phyloP scores from a whole-genome alignment of 2,329 filamentous ascomycete species.

The Pestalotiopsis sp. region DNA sequence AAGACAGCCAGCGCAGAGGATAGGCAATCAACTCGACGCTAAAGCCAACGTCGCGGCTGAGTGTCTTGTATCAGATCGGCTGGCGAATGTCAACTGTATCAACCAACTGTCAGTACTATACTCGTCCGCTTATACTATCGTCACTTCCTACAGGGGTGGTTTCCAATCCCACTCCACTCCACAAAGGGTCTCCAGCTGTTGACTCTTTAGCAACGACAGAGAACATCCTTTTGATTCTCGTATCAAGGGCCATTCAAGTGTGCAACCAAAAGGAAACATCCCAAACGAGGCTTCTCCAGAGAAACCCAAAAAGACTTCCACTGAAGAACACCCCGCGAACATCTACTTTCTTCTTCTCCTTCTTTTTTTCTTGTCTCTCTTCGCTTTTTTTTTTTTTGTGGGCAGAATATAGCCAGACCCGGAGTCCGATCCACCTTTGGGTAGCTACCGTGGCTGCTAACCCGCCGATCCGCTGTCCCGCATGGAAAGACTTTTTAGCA shows the following conservation, averaged over 20 bases:
- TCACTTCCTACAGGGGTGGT: not conserved
- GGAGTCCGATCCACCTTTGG: slow-evolving; percentile 11
- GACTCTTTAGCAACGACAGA: not conserved
- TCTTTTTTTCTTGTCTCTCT: no score
- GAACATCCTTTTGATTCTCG: not conserved
- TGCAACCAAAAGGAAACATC: not conserved
- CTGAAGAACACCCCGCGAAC: not conserved
- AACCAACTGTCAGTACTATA: slow-evolving; percentile 7
- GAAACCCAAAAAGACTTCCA: not conserved
- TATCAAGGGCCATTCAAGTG: not conserved
- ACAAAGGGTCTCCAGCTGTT: not conserved
- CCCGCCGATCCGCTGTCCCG: not conserved
- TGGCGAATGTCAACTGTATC: not conserved
- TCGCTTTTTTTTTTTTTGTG: not conserved
- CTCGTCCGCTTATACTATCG: not conserved
- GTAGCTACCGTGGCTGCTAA: slow-evolving; percentile 2
- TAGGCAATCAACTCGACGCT: not conserved
- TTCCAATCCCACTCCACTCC: not conserved
- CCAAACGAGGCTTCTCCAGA: not conserved
- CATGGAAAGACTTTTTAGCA: not conserved
- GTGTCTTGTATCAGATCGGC: slow-evolving; percentile 5
- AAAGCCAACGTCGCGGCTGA: not conserved
- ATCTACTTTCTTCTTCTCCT: not conserved
- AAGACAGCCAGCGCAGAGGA: not conserved
- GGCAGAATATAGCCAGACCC: not conserved